Conservation (phyloP, 2,329 filamentous ascomycete species). For the Aureobasidium sp. region DNA sequence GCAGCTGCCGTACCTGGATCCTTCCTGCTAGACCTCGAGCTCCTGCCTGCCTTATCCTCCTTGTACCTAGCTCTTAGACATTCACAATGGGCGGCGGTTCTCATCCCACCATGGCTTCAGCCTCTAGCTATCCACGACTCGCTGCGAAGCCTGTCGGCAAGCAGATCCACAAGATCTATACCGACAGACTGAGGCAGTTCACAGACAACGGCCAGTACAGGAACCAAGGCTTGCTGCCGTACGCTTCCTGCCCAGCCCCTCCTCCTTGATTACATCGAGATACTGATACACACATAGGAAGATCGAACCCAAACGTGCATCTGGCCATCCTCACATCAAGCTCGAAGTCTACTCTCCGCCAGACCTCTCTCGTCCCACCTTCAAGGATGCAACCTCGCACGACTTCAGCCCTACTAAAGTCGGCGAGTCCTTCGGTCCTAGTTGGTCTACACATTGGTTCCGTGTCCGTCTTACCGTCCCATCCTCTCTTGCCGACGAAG, state of each 20-base stretch:
- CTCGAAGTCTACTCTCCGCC: constrained; percentile 83
- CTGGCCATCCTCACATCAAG: constrained; percentile 70
- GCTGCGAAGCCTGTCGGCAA: constrained; percentile 57
- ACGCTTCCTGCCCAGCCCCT: constrained; percentile 29
- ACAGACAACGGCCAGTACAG: constrained; percentile 62
- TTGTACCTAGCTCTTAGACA: background rate
- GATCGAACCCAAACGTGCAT: constrained; percentile 60
- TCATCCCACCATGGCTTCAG: constrained; percentile 23
- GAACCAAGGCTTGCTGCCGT: constrained; percentile 45
- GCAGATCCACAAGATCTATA: constrained; percentile 79
- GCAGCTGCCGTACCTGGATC: constrained; percentile 6
- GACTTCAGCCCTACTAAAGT: constrained; percentile 67
- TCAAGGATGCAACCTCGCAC: constrained; percentile 67
- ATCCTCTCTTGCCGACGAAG: constrained; percentile 61
- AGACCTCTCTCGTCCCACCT: constrained; percentile 69
- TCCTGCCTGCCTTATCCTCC: background rate
- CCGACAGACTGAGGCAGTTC: constrained; percentile 74
- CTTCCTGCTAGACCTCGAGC: background rate
- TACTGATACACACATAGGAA: constrained; percentile 37
- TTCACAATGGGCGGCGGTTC: constrained; percentile 33
- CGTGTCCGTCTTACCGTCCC: constrained; percentile 74
- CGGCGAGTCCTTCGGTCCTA: constrained; percentile 79
- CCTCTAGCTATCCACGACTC: constrained; percentile 42
- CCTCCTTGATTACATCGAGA: background rate
- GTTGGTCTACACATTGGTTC: constrained; percentile 99